These are phyloP conservation scores for Eimeria brunetti DNA, from an alignment of 169 alveolate genomes.

Conservation along the genomic window DNA sequence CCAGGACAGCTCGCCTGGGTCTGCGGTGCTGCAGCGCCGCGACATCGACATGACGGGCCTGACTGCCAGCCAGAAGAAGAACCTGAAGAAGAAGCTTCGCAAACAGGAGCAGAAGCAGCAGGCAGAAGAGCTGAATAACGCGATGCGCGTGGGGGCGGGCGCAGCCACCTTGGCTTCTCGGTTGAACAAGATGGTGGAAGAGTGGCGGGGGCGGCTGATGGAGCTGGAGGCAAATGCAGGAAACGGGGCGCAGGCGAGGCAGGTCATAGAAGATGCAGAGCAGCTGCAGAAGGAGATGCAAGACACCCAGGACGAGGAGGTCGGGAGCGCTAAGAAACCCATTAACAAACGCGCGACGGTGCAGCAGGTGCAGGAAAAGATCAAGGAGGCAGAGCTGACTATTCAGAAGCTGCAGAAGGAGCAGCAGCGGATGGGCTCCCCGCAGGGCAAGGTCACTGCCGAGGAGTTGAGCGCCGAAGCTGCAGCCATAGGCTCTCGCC, in stretches of 20 bases:
- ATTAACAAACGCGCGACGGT: constrained; percentile 75
- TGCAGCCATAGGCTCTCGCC: constrained; percentile 21
- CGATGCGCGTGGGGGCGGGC: constrained; percentile 60
- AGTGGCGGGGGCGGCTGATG: constrained; percentile 19
- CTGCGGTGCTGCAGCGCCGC: constrained; percentile 45
- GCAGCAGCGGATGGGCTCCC: constrained; percentile 28
- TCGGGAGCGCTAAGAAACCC: constrained; percentile 59
- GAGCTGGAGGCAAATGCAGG: constrained; percentile 19
- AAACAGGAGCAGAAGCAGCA: constrained; percentile 80
- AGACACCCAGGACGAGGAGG: constrained; percentile 64
- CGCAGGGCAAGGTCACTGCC: neutral
- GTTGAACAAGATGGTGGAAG: constrained; percentile 1
- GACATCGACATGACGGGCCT: constrained; percentile 73
- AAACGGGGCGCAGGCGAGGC: constrained; percentile 38
- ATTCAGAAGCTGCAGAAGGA: constrained; percentile 74
- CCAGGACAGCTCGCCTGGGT: constrained; percentile 35
- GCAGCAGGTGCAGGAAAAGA: constrained; percentile 80
- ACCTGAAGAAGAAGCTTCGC: constrained; percentile 77
- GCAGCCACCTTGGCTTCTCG: constrained; percentile 50
- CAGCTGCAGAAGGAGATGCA: constrained; percentile 55
- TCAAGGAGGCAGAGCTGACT: constrained; percentile 75
- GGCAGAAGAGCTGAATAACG: constrained; percentile 70
- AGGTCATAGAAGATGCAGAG: constrained; percentile 8
- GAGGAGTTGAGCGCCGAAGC: constrained; percentile 18
- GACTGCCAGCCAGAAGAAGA: constrained; percentile 76